Evolutionary conservation across 768 basidiomycete species (phyloP), one percentile per base, ranked within the genome.

Genomic region (Rubroboletus pulcherrimus): DNA sequence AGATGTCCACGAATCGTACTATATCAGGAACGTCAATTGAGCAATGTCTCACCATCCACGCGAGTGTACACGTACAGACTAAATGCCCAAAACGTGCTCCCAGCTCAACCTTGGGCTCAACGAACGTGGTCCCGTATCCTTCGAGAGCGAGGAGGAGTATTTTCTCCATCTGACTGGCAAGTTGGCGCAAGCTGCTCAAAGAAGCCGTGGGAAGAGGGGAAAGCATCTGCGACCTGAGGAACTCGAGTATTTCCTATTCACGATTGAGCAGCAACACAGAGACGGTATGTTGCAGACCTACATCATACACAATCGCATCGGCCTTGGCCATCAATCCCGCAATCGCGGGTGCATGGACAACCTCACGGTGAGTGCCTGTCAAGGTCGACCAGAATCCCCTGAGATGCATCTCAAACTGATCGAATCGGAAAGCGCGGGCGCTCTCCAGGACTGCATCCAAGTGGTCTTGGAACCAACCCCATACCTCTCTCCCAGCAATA

Each of bases 381-480:
- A 93, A 71, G 56, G 74, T 84, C 12, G 84, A 79, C 93, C 93
- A 96, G 75, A 95, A 96, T 11, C 85, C 81, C 45, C 92, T 83
- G 42, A 93, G 73, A 64, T 91, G 83, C 75, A 92, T 82, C 71
- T 95, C 92, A 65, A 93, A 93, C 71, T 92, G 89, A 72, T 95
- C 93, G 63, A 93, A 90, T 38, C 91, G 81, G 76, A 87, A 89
- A 17, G 81, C 75, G 52, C 89, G 77, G 41, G 93, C 83, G 63
- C 82, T 86, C 61, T 92, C 89, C 33, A 93, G 74, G 45, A 95
- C 78, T 0, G 86, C 77, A 71, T 95, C 91, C 57, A 93, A 78
- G 75, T 96, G 93, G 54, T 92, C 88, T 70, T 90, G 87, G 78
- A 96, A 96, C 86, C 90, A 91, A 31, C 78, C 81, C 93, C 93